A percentile compares a stretch with the other conserved stretches of the same genome.
These are phyloP conservation scores for Panicum virgatum DNA, from an alignment of 202 grass and related monocot genomes.

Conservation along the genomic window DNA sequence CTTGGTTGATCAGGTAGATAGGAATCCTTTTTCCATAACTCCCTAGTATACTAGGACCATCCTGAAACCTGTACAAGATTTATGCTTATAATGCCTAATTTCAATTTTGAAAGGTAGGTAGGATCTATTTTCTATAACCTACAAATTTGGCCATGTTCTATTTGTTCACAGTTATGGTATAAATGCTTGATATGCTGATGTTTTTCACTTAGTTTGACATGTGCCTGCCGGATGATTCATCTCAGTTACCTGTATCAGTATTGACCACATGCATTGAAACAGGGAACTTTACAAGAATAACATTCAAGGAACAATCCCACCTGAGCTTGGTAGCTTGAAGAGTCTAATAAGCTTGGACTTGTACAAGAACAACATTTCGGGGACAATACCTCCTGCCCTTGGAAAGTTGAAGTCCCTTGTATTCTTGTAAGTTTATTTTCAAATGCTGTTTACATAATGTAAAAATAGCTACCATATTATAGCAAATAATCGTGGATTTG, in stretches of 20 bases:
- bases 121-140: not conserved
- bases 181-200: slow-evolving; percentile 1
- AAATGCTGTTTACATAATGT: slow-evolving; percentile 14
- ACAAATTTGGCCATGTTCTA: too few relatives aligned
- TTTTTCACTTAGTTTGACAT: slow-evolving; percentile 2
- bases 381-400: slow-evolving; percentile 73
- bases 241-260: not conserved
- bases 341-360: slow-evolving; percentile 91
- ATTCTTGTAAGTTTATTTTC: slow-evolving; percentile 80
- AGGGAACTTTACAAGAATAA: slow-evolving; percentile 99
- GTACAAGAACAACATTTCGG: slow-evolving; percentile 92
- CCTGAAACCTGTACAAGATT: slow-evolving; percentile 2
- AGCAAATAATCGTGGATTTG: slow-evolving; percentile 6
- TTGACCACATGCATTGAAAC: slow-evolving; percentile 36
- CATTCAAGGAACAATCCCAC: slow-evolving; percentile 86
- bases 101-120: not conserved
- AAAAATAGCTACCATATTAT: slow-evolving; percentile 3
- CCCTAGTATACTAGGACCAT: not conserved
- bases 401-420: slow-evolving; percentile 87
- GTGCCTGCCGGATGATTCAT: not conserved
- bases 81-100: not conserved
- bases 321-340: slow-evolving; percentile 89
- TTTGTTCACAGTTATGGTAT: too few relatives aligned
- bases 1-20: slow-evolving; percentile 10
- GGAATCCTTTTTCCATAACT: not conserved